phyloP scores from a whole-genome alignment of 2,329 filamentous ascomycete genomes.

The Helicocarpus griseus region DNA sequence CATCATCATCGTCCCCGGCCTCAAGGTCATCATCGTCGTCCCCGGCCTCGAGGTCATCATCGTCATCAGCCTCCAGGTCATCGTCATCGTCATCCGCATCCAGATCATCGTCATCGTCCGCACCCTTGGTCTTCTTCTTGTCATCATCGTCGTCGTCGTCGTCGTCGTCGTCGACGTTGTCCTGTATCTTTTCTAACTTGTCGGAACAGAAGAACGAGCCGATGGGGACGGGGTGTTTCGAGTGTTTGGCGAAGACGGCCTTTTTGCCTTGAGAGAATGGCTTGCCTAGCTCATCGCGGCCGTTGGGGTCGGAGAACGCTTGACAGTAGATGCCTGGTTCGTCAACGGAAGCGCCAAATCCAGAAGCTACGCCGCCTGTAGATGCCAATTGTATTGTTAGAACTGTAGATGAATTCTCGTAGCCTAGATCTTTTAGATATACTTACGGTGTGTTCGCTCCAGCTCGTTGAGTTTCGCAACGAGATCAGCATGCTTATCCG shows the following conservation, averaged over 20 bases:
- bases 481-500: conserved; percentile 5
- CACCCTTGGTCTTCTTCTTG: no score
- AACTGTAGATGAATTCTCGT: no score
- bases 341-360: conserved; percentile 7
- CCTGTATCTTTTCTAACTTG: not conserved
- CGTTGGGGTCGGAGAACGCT: conserved; percentile 9
- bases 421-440: no score
- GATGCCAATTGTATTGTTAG: not conserved
- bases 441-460: conserved; percentile 10
- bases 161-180: not conserved
- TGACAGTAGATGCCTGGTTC: conserved; percentile 8
- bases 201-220: conserved; percentile 9
- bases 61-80: not conserved
- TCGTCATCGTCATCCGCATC: not conserved
- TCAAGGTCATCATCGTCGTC: not conserved
- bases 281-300: conserved; percentile 8
- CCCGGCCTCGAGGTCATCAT: not conserved
- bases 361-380: conserved; percentile 2
- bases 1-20: not conserved
- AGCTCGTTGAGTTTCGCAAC: conserved; percentile 7
- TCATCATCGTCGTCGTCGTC: not conserved
- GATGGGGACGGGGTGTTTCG: conserved; percentile 1
- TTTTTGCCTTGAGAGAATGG: conserved; percentile 4
- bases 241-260: conserved; percentile 3
- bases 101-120: conserved; percentile 3